Evolutionary conservation across 345 rosid species (phyloP).

Genomic region (Raphanus sativus): DNA sequence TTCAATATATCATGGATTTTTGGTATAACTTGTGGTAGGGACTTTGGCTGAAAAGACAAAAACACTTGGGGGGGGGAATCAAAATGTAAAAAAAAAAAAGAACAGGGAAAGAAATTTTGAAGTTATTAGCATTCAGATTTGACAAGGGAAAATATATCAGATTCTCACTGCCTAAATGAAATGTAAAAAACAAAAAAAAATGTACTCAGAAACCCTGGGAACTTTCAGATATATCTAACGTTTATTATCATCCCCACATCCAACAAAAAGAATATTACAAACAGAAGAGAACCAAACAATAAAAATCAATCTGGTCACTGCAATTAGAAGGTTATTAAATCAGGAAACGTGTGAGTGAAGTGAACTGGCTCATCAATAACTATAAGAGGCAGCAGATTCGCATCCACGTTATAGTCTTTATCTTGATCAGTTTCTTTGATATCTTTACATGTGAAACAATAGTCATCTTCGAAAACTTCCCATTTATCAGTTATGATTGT

Average conservation of each 20-base stretch:
- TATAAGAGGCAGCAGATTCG: constrained; percentile 35
- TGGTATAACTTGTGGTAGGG: neutral
- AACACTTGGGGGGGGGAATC: neutral
- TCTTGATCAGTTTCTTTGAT: constrained; percentile 21
- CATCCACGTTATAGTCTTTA: constrained; percentile 7
- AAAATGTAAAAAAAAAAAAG: neutral
- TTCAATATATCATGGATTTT: no score
- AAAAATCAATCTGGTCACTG: neutral
- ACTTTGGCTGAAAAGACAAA: neutral
- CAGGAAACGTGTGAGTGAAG: constrained; percentile 39
- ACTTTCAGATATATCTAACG: constrained; percentile 18
- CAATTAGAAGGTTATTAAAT: constrained; percentile 37
- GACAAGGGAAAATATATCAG: neutral
- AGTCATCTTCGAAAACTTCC: constrained; percentile 41
- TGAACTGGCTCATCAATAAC: constrained; percentile 35
- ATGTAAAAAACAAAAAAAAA: neutral
- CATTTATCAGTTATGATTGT: constrained; percentile 42
- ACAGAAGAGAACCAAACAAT: constrained; percentile 3
- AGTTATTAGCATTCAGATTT: neutral
- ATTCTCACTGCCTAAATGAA: constrained; percentile 7
- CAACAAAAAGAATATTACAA: neutral
- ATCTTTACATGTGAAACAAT: constrained; percentile 19
- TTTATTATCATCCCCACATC: constrained; percentile 23
- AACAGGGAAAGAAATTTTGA: neutral
- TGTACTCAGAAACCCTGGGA: neutral